Conservation (phyloP, 1,284 basidiomycete species). For the Pholiota adiposa region DNA sequence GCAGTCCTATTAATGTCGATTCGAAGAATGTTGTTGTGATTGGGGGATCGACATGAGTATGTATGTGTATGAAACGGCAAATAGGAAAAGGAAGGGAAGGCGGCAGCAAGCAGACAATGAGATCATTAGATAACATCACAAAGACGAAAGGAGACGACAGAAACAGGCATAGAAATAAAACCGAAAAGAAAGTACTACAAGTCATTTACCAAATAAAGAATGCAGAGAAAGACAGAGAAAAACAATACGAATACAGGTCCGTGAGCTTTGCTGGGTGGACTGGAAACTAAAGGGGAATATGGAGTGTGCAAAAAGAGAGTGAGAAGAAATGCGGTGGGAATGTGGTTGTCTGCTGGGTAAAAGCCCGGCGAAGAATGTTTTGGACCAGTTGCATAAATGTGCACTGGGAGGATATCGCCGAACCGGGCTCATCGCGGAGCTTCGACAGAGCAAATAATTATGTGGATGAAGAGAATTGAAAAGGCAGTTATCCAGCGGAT, state of each 20-base stretch:
- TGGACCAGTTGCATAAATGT: slow-evolving; percentile 1
- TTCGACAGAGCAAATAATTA: neutral
- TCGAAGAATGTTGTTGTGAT: slow-evolving; percentile 4
- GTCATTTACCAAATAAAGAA: slow-evolving; percentile 33
- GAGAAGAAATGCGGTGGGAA: neutral
- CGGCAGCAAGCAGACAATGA: slow-evolving; percentile 11
- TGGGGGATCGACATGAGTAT: slow-evolving; percentile 8
- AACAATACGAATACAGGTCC: slow-evolving; percentile 41
- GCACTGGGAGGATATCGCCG: slow-evolving; percentile 1
- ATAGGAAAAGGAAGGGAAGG: slow-evolving; percentile 9
- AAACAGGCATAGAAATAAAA: slow-evolving; percentile 15
- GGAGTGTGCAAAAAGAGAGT: slow-evolving; percentile 12
- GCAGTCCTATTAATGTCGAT: neutral
- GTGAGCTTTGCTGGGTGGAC: slow-evolving; percentile 23
- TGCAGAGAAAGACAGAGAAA: slow-evolving; percentile 22
- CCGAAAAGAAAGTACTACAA: slow-evolving; percentile 31
- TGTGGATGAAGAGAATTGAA: neutral
- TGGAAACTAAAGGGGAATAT: slow-evolving; percentile 20
- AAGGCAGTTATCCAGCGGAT: slow-evolving; percentile 10
- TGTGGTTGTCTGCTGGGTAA: slow-evolving; percentile 2
- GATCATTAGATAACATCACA: slow-evolving; percentile 38
- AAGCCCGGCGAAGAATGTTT: neutral
- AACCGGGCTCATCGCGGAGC: neutral
- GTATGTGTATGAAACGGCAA: slow-evolving; percentile 16
- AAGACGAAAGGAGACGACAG: slow-evolving; percentile 20